Evolutionary conservation across 208 protist species (phyloP).

Genomic region (Leishmania major): DNA sequence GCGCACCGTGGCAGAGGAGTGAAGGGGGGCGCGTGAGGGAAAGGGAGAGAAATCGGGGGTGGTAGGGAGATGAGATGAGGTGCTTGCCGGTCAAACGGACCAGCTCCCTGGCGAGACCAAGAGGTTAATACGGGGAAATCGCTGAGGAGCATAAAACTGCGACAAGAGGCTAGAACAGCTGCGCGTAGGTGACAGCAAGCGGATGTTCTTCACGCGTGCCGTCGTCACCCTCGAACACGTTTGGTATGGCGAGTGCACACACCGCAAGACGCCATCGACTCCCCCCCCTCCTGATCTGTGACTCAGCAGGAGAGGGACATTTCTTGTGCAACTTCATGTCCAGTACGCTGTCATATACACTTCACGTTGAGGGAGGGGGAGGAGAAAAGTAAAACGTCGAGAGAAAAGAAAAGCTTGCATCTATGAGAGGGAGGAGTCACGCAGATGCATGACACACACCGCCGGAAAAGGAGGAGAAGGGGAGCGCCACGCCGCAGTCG

Average conservation of each 20-base stretch:
- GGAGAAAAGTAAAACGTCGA: not conserved
- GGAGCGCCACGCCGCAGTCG: not conserved
- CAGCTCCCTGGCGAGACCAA: not conserved
- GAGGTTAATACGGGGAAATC: not conserved
- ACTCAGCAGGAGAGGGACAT: not conserved
- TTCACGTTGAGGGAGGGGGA: not conserved
- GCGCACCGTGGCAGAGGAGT: not conserved
- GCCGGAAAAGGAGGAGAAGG: not conserved
- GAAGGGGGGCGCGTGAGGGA: not conserved
- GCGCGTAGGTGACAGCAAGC: not conserved
- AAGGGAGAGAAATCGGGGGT: not conserved
- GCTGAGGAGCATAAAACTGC: not conserved
- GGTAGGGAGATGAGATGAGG: too few species aligned
- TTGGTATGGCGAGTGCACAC: too few species aligned
- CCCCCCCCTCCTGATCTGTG: not conserved
- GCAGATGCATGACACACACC: not conserved
- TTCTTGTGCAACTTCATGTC: not conserved
- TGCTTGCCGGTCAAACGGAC: not conserved
- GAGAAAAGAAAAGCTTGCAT: not conserved
- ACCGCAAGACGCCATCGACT: not conserved
- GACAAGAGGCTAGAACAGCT: not conserved
- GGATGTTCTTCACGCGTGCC: not conserved
- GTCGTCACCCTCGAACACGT: not conserved
- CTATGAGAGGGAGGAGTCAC: not conserved
- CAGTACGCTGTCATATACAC: constrained; percentile 3